Evolutionary conservation across 1,284 basidiomycete genomes (phyloP).

Genomic region (Ustilago bromivora): DNA sequence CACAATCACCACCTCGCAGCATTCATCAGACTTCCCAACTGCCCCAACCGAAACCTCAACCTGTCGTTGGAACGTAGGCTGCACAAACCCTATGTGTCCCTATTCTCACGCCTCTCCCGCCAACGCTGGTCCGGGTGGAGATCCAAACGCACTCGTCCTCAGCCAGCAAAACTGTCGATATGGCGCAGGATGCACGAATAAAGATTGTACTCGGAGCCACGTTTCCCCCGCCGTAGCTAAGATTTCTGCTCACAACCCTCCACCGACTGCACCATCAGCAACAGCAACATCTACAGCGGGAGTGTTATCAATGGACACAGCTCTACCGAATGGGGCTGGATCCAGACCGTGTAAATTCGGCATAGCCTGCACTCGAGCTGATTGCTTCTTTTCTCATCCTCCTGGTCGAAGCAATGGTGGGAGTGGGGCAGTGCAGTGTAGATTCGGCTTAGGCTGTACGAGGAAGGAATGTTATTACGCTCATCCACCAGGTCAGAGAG

Average conservation of each 20-base stretch:
- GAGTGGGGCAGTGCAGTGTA: conserved; percentile 9
- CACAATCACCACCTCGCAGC: not conserved
- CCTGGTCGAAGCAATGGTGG: not conserved
- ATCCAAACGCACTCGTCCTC: conserved; percentile 62
- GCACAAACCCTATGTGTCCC: conserved; percentile 65
- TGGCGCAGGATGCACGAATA: conserved; percentile 56
- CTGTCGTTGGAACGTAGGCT: conserved; percentile 61
- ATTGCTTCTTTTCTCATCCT: conserved; percentile 59
- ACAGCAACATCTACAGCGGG: conserved; percentile 5
- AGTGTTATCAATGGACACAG: conserved; percentile 25
- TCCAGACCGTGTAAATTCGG: conserved; percentile 54
- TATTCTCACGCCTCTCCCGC: conserved; percentile 65
- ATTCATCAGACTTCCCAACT: conserved; percentile 50
- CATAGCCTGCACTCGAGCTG: conserved; percentile 43
- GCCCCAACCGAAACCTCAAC: conserved; percentile 51
- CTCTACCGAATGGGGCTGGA: conserved; percentile 11
- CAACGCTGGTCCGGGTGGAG: conserved; percentile 48
- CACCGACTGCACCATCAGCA: not conserved
- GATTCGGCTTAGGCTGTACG: conserved; percentile 50
- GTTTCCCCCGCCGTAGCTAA: conserved; percentile 56
- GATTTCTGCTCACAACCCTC: conserved; percentile 4
- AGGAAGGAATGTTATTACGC: conserved; percentile 38
- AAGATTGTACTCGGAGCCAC: conserved; percentile 63
- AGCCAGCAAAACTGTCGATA: conserved; percentile 56
- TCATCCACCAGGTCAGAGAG: conserved; percentile 27